Percentiles rank a stretch among this genome's conserved stretches.
These are phyloP conservation scores for Globisporangium irregulare DNA, from an alignment of 352 stramenopile genomes.

Conservation along the genomic window DNA sequence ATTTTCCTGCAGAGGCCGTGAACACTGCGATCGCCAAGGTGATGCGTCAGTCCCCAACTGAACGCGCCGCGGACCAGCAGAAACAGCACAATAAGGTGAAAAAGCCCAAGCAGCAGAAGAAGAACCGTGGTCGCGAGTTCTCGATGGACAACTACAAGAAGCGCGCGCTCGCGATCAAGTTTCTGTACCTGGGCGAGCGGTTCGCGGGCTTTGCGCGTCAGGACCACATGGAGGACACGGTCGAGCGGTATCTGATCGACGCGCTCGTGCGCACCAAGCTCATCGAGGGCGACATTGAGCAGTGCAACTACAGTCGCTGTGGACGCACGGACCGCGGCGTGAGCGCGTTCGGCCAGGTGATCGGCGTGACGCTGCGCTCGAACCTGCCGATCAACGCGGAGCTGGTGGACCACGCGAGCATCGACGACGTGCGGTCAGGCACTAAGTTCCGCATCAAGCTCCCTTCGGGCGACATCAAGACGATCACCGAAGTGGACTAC, in stretches of 20 bases:
- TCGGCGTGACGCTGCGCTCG: constrained; percentile 67
- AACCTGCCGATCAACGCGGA: constrained; percentile 64
- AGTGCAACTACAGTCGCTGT: constrained; percentile 92
- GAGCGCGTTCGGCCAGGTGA: constrained; percentile 82
- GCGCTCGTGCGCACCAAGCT: constrained; percentile 91
- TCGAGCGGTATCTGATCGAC: constrained; percentile 94
- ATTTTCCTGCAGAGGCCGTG: constrained; percentile 40
- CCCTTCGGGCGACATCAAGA: constrained; percentile 57
- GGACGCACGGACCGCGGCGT: constrained; percentile 97
- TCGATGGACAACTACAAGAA: constrained; percentile 75
- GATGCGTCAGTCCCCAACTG: constrained; percentile 27
- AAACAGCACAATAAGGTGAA: constrained; percentile 36
- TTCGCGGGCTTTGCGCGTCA: constrained; percentile 88
- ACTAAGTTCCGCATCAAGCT: constrained; percentile 64
- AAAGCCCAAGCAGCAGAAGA: constrained; percentile 41
- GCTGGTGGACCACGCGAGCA: constrained; percentile 55
- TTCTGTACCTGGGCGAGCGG: constrained; percentile 85
- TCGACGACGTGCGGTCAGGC: constrained; percentile 66
- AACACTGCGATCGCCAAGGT: constrained; percentile 72
- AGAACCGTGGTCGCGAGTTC: constrained; percentile 49
- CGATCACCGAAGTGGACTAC: constrained; percentile 94
- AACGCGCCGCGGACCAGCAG: constrained; percentile 4
- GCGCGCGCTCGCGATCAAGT: constrained; percentile 76
- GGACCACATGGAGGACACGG: constrained; percentile 89
- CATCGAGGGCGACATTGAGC: constrained; percentile 74